Evolutionary conservation across 2,329 filamentous ascomycete species (phyloP), one percentile per base, ranked within the genome.

Genomic region (Onygena corvina): DNA sequence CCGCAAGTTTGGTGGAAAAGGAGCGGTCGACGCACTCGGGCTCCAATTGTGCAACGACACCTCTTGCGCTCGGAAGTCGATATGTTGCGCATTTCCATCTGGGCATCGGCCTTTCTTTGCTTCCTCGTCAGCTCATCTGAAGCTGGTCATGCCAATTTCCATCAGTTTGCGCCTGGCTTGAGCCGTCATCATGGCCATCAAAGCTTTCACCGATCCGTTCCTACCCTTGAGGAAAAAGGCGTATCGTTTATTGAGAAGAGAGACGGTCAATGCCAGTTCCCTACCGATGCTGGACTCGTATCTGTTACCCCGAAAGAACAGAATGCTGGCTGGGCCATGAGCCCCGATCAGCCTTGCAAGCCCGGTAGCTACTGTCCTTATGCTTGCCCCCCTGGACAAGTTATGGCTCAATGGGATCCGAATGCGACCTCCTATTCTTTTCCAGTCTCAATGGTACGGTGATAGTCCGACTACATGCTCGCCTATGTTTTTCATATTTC

Each of bases 291-390:
- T 25, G 81, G 83, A 48, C 67, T 89, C 59, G 76, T 87, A 38
- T 64, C 77, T 11, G 74, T 90, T 47, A 84, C 83, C 7, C 83
- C 83, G 3, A 70, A 69, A 47, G 62, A 64, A 36, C 61, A 68
- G 62, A 90, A 90, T 67, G 81, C 72, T 46, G 85, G 85, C 53
- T 90, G 84, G 80, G 85, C 84, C 35, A 80, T 89, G 77, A 84
- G 81, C 59, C 84, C 84, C 3, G 80, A 89, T 63, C 76, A 84
- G 61, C 63, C 75, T 48, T 89, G 85, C 64, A 71, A 70, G 51
- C 75, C 79, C 3, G 83, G 79, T 51, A 76, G 64, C 56, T 88
- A 83, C 66, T 89, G 85, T 61, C 85, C 85, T 1, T 81, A 84
- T 62, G 84, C 85, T 48, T 89, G 85, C 63, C 82, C 81, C 52